These are phyloP conservation scores for Talaromyces sp. DNA, from an alignment of 2,329 filamentous ascomycete genomes.

Conservation along the genomic window DNA sequence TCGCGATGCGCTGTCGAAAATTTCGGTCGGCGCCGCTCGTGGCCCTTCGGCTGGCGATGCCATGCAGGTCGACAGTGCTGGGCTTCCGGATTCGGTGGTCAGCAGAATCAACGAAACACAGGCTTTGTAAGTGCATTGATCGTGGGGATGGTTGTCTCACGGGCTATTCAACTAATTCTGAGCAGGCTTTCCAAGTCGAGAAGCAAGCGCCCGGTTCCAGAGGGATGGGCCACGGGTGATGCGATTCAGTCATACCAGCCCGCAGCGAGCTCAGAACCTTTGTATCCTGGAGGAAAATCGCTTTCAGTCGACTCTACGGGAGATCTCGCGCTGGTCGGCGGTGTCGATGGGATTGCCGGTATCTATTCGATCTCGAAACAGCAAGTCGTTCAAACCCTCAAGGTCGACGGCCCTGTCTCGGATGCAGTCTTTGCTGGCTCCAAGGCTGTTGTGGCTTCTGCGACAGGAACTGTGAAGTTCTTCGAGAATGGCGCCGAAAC, in stretches of 20 bases:
- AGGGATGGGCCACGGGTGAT: slow-evolving; percentile 76
- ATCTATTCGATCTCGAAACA: slow-evolving; percentile 74
- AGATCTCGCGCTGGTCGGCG: slow-evolving; percentile 67
- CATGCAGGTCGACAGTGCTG: slow-evolving; percentile 86
- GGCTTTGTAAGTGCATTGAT: slow-evolving; percentile 57
- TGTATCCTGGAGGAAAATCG: slow-evolving; percentile 55
- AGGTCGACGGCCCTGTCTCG: slow-evolving; percentile 63
- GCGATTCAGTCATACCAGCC: slow-evolving; percentile 59
- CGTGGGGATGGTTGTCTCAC: background rate
- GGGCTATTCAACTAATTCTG: slow-evolving; percentile 13
- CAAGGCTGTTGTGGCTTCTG: slow-evolving; percentile 66
- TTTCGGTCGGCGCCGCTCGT: slow-evolving; percentile 62
- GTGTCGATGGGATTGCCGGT: slow-evolving; percentile 64
- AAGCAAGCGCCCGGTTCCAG: slow-evolving; percentile 80
- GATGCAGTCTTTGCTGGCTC: slow-evolving; percentile 54
- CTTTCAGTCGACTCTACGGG: slow-evolving; percentile 56
- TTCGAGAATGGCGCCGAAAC: slow-evolving; percentile 67
- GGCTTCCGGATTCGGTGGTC: slow-evolving; percentile 65
- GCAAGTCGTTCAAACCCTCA: slow-evolving; percentile 65
- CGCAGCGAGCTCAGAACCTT: slow-evolving; percentile 48
- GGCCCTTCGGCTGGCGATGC: slow-evolving; percentile 61
- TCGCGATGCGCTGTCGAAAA: slow-evolving; percentile 76
- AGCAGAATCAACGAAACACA: slow-evolving; percentile 75
- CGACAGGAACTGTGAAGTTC: slow-evolving; percentile 72
- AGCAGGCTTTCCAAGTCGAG: slow-evolving; percentile 76